Percentiles rank a stretch among this genome's conserved stretches.
Conservation (phyloP, 2,329 filamentous ascomycete species). For the Diaporthe vaccinii region DNA sequence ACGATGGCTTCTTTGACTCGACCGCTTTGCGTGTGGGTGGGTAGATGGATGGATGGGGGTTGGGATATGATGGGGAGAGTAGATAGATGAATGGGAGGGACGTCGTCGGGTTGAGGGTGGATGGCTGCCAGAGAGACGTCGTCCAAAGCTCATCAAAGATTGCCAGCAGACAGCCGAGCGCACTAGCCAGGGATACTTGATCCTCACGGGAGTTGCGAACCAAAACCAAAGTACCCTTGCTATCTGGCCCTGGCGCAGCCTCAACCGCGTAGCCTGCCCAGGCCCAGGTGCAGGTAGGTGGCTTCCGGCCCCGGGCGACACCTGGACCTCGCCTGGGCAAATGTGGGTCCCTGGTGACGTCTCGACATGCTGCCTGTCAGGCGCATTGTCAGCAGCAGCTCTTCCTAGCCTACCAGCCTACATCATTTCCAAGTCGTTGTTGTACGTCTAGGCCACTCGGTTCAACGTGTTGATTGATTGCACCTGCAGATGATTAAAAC, state of each 20-base stretch:
- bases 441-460: background rate
- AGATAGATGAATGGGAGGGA: constrained; percentile 33
- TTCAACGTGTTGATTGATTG: background rate
- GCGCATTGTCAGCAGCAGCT: constrained; percentile 16
- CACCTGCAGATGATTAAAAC: background rate
- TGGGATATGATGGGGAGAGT: constrained; percentile 31
- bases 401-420: background rate
- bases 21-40: constrained; percentile 18
- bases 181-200: constrained; percentile 21
- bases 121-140: constrained; percentile 32
- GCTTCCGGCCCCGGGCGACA: constrained; percentile 19
- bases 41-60: constrained; percentile 17
- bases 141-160: constrained; percentile 40
- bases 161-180: constrained; percentile 31
- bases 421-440: background rate
- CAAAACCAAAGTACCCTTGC: constrained; percentile 9
- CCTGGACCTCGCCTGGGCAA: constrained; percentile 28
- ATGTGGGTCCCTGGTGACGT: constrained; percentile 29
- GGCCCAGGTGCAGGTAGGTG: constrained; percentile 18
- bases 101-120: constrained; percentile 33
- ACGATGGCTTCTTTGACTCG: constrained; percentile 34
- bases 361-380: constrained; percentile 31
- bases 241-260: constrained; percentile 15
- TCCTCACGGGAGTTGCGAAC: background rate
- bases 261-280: constrained; percentile 30